A percentile compares a stretch with the other conserved stretches of the same genome.
Evolutionary conservation across 2,329 filamentous ascomycete species (phyloP).

Genomic region (Fusarium sp.): DNA sequence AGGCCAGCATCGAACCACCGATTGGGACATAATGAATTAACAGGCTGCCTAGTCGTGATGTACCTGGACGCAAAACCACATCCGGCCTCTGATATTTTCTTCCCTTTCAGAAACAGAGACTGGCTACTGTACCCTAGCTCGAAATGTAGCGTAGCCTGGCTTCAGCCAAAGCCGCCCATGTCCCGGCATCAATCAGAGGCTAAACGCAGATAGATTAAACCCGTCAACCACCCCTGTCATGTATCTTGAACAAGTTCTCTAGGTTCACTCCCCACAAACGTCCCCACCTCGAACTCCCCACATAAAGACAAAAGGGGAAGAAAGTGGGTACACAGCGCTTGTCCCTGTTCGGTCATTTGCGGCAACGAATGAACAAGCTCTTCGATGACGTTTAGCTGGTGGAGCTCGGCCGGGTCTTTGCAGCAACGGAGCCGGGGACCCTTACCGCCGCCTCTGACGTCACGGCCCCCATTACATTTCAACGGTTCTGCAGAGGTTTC

Average conservation of each 20-base stretch:
- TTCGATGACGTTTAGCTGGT: constrained; percentile 43
- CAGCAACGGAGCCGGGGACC: constrained; percentile 41
- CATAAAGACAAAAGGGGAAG: constrained; percentile 7
- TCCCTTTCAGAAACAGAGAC: background rate
- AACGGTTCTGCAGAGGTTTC: constrained; percentile 16
- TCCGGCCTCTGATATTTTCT: constrained; percentile 1
- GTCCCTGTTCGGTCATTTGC: constrained; percentile 22
- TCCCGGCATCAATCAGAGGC: constrained; percentile 33
- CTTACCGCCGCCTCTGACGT: constrained; percentile 48
- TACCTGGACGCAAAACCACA: constrained; percentile 3
- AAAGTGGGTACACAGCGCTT: background rate
- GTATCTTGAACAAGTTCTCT: constrained; percentile 19
- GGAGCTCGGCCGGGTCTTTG: constrained; percentile 43
- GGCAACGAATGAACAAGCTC: constrained; percentile 39
- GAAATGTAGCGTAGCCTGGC: background rate
- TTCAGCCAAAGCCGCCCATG: constrained; percentile 11
- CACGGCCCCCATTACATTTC: constrained; percentile 30
- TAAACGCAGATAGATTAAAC: constrained; percentile 37
- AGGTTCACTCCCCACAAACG: background rate
- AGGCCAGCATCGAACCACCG: background rate
- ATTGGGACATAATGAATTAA: background rate
- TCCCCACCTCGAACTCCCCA: constrained; percentile 14
- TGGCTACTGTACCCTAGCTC: constrained; percentile 31
- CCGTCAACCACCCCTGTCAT: constrained; percentile 13
- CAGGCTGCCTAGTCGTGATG: constrained; percentile 8